A percentile compares a stretch with the other conserved stretches of the same genome.
Evolutionary conservation across 805 yeast genomes (phyloP).

Genomic region (Nakazawaea anatomiae): DNA sequence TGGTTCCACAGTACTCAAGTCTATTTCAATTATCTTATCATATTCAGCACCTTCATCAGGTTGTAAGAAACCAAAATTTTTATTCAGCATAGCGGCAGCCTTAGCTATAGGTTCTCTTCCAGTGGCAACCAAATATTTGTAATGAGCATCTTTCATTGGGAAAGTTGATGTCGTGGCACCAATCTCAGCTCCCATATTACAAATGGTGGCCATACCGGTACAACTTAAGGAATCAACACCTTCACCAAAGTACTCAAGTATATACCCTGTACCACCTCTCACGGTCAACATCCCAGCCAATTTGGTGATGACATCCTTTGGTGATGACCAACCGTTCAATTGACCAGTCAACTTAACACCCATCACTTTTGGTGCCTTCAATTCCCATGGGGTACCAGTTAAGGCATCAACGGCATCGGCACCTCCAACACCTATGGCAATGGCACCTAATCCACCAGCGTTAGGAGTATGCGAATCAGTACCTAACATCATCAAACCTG

Average conservation of each 20-base stretch:
- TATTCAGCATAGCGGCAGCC: constrained; percentile 63
- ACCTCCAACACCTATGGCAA: constrained; percentile 99
- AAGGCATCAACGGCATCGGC: constrained; percentile 98
- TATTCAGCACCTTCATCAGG: constrained; percentile 94
- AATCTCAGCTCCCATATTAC: constrained; percentile 99
- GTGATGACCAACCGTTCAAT: constrained; percentile 94
- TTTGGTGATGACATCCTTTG: constrained; percentile 91
- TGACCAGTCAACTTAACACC: constrained; percentile 94
- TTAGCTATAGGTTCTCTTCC: constrained; percentile 81
- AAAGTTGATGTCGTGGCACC: constrained; percentile 97
- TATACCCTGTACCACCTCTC: constrained; percentile 97
- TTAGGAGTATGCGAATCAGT: constrained; percentile 98
- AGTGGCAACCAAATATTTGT: constrained; percentile 80
- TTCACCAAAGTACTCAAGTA: constrained; percentile 93
- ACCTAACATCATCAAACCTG: constrained; percentile 95
- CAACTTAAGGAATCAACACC: constrained; percentile 91
- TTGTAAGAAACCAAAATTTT: constrained; percentile 55
- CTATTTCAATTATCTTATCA: constrained; percentile 88
- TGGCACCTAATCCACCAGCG: constrained; percentile 97
- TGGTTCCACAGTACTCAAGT: constrained; percentile 86
- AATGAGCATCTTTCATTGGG: constrained; percentile 93
- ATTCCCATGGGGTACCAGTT: constrained; percentile 94
- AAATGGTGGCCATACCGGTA: constrained; percentile 99
- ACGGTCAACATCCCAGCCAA: constrained; percentile 93
- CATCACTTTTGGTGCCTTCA: constrained; percentile 91